Conservation (phyloP, 257 asterid genomes). For the Schizonepeta tenuifolia region DNA sequence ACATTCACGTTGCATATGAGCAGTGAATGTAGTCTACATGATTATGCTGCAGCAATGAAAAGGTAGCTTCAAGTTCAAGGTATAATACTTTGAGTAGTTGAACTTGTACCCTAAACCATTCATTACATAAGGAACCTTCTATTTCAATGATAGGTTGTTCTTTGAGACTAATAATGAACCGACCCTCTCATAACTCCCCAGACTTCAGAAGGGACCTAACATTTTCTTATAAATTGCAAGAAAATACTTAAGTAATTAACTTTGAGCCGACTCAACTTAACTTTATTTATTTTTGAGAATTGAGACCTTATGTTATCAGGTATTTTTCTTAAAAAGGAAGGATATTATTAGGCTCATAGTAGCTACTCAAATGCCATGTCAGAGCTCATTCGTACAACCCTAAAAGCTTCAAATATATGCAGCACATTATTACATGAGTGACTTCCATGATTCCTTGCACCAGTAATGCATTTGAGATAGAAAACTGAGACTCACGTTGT, state of each 20-base stretch:
- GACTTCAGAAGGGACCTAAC: background rate
- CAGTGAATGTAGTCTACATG: constrained; percentile 6
- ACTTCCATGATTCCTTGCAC: constrained; percentile 18
- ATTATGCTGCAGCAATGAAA: constrained; percentile 4
- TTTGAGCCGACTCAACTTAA: background rate
- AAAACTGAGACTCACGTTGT: constrained; percentile 59
- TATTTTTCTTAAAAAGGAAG: background rate
- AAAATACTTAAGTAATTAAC: background rate
- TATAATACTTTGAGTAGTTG: background rate
- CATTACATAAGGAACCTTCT: constrained; percentile 4
- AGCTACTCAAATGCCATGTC: constrained; percentile 19
- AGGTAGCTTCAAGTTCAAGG: background rate
- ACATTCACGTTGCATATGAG: constrained; percentile 23
- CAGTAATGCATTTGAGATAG: constrained; percentile 15
- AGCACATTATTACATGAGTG: background rate
- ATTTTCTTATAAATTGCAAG: background rate
- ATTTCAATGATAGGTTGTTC: background rate
- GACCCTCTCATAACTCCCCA: background rate
- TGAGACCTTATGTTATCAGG: background rate
- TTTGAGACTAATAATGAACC: constrained; percentile 1
- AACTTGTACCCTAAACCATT: background rate
- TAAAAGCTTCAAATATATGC: constrained; percentile 12
- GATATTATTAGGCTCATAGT: background rate
- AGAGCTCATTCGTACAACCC: background rate
- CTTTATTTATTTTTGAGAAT: no score